These are phyloP conservation scores for Arachis stenosperma DNA, from an alignment of 306 rosid genomes.

Conservation along the genomic window DNA sequence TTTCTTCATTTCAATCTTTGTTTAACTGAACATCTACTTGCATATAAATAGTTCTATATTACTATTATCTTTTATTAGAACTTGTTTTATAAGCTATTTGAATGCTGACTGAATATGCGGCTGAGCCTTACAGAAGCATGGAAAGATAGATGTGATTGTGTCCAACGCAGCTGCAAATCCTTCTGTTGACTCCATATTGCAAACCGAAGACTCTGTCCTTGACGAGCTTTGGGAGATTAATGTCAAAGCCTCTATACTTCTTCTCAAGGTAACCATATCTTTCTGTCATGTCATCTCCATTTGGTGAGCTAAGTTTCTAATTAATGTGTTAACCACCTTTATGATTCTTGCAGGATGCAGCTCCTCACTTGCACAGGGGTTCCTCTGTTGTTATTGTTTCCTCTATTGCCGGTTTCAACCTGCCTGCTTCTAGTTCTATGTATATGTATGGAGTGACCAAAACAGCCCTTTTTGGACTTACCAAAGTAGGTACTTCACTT, in stretches of 20 bases:
- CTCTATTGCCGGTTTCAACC: constrained; percentile 74
- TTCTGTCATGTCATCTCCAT: too few species aligned
- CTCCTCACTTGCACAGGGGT: constrained; percentile 72
- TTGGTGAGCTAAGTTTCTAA: constrained; percentile 2
- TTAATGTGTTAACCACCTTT: neutral
- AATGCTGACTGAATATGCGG: constrained; percentile 14
- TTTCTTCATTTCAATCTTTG: neutral
- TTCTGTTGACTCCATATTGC: constrained; percentile 65
- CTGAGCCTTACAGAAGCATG: constrained; percentile 69
- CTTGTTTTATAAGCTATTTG: neutral
- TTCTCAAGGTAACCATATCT: constrained; percentile 63
- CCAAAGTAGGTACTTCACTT: constrained; percentile 62
- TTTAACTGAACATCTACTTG: too few species aligned
- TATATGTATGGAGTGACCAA: constrained; percentile 89
- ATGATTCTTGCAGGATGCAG: constrained; percentile 65
- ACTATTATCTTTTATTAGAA: constrained; percentile 3
- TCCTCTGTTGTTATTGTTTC: constrained; percentile 88
- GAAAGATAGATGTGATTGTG: constrained; percentile 84
- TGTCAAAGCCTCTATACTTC: constrained; percentile 92
- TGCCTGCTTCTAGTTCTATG: constrained; percentile 78
- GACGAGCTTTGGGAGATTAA: constrained; percentile 97
- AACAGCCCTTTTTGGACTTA: constrained; percentile 93
- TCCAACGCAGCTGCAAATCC: constrained; percentile 98
- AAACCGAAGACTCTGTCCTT: constrained; percentile 69
- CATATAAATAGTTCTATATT: too few species aligned